Evolutionary conservation across 2,329 filamentous ascomycete genomes (phyloP).

Genomic region (Fusarium agapanthi): DNA sequence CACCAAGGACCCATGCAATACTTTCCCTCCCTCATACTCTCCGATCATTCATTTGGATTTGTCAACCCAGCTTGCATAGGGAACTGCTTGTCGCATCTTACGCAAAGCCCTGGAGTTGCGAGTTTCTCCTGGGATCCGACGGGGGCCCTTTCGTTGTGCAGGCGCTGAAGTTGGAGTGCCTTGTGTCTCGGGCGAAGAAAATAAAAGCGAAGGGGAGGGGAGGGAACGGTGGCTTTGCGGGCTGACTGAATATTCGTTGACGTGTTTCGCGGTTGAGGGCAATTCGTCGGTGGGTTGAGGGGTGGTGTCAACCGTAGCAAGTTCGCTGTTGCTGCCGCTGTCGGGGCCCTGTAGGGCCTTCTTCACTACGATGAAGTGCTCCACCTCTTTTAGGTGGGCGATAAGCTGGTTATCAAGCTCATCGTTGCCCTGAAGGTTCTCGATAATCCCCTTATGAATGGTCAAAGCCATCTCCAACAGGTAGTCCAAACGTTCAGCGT

Average conservation of each 20-base stretch:
- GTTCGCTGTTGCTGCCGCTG: too few species aligned
- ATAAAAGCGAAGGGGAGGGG: background rate
- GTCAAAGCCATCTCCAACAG: background rate
- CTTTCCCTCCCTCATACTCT: too few species aligned
- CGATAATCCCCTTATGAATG: background rate
- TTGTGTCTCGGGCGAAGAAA: background rate
- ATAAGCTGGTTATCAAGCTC: background rate
- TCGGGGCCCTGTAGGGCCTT: background rate
- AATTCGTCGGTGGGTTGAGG: background rate
- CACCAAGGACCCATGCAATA: accelerated
- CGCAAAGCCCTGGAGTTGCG: background rate
- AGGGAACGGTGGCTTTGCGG: too few species aligned
- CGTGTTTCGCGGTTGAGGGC: accelerated
- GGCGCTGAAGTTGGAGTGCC: too few species aligned
- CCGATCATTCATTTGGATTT: background rate
- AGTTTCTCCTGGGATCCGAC: background rate
- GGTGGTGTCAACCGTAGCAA: too few species aligned
- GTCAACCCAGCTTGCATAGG: background rate
- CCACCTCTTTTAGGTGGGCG: background rate
- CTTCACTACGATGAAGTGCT: background rate
- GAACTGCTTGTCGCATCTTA: background rate
- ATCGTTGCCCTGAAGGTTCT: background rate
- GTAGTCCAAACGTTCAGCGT: background rate
- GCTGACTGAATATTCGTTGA: background rate
- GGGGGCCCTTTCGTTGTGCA: background rate